Evolutionary conservation across 2,329 filamentous ascomycete species (phyloP), one percentile per base, ranked within the genome.

Genomic region (Aspergillus hiratsukae): DNA sequence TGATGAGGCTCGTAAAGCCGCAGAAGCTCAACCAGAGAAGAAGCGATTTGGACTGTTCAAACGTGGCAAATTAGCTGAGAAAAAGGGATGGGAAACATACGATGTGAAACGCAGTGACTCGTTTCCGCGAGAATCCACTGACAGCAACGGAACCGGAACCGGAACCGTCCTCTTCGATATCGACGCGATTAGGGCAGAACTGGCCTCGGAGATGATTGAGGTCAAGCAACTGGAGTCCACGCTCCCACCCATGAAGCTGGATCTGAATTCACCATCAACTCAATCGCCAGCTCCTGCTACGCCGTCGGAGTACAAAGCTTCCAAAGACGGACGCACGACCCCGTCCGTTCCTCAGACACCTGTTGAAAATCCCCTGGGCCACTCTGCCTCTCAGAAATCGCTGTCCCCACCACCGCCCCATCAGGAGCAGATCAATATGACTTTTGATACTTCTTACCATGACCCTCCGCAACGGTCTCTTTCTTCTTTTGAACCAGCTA

Each of bases 11-110:
- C 85, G 94, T 40, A 91, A 88, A 69, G 86, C 94, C 66, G 81
- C 96, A 3, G 91, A 96, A 67, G 87, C 85, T 69, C 89, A 94
- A 66, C 87, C 86, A 19, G 86, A 89, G 66, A 86, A 87, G 68
- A 81, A 84, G 72, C 76, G 83, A 45, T 91, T 93, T 66, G 84
- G 86, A 37, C 84, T 95, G 64, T 97, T 97, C 75, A 87, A 87
- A 45, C 85, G 89, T 50, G 91, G 90, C 67, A 96, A 78, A 58
- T 75, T 82, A 45, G 80, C 81, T 0, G 83, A 91, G 69, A 92
- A 91, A 75, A 91, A 91, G 68, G 89, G 90, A 54, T 97, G 93
- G 93, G 93, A 97, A 72, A 91, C 91, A 8, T 97, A 97, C 71
- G 88, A 97, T 69, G 89, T 95, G 46, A 67, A 76, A 48, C 63